Evolutionary conservation across 805 yeast species (phyloP), one percentile per base, ranked within the genome.

Genomic region (Nakazawaea populi): DNA sequence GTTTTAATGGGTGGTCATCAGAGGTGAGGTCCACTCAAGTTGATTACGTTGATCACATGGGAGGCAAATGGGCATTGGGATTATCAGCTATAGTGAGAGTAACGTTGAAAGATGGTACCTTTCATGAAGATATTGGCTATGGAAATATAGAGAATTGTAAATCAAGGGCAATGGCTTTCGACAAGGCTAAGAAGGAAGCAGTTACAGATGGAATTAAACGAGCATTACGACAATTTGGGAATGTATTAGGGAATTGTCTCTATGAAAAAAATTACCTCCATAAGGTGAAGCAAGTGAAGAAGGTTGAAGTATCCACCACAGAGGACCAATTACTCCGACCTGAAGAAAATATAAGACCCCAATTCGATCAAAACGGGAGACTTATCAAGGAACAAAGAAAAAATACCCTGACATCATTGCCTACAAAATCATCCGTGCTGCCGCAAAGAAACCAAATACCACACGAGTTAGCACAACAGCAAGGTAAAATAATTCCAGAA

Each of bases 191-290:
- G 63, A 87, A 89, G 59, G 94, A 87, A 59, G 94, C 96, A 0
- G 77, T 85, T n/a, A 86, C 91, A 0, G 91, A 87, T 64, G 97
- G 87, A 0, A 67, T 86, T 52, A 90, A 89, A 66, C 72, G 94
- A 46, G 84, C 92, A 11, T 70, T 91, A 48, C 71, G 95, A 54
- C 83, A 85, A 55, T 88, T 89, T 60, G 96, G 96, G 38, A 80
- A 84, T 56, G 83, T 87, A 0, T 67, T 87, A 60, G 96, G 95
- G 1, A 87, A 87, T 59, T 87, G 96, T 66, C 74, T 87, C n/a
- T 87, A 87, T 59, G 95, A 87, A 62, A 83, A 83, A 58, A 81
- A 79, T 47, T 84, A 82, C 52, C 63, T 85, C 41, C 73, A 74
- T 38, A 70, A 76, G 52, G 72, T 82, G 49, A 70, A 73, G 44